Percentiles rank a stretch among this genome's conserved stretches.
phyloP scores from a whole-genome alignment of 2,329 filamentous ascomycete genomes.

The Escovopsis weberi region DNA sequence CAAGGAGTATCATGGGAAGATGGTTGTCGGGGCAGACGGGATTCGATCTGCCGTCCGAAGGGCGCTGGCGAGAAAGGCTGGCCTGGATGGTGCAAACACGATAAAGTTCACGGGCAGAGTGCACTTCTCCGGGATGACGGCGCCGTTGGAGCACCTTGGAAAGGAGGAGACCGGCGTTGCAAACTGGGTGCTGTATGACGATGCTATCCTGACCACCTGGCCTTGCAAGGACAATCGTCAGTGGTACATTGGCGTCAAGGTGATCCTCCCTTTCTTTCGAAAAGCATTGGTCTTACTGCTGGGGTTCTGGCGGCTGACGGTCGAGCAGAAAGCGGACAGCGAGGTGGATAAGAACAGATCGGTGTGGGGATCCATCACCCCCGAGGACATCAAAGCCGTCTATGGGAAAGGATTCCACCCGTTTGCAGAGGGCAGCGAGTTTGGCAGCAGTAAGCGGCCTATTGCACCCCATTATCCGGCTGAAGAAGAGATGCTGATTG shows the following conservation, averaged over 20 bases:
- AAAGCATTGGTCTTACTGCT: too few species aligned
- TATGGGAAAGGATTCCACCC: slow-evolving; percentile 9
- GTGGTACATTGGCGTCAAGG: slow-evolving; percentile 11
- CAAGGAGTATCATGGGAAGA: slow-evolving; percentile 2
- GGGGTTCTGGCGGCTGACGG: neutral
- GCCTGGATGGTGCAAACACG: slow-evolving; percentile 5
- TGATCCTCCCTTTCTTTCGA: slow-evolving; percentile 1
- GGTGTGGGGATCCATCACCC: slow-evolving; percentile 7
- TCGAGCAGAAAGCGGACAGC: slow-evolving; percentile 3
- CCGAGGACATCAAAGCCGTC: slow-evolving; percentile 7
- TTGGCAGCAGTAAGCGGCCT: slow-evolving; percentile 4
- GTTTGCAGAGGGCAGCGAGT: slow-evolving; percentile 7
- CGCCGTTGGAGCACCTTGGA: slow-evolving; percentile 5
- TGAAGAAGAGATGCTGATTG: neutral
- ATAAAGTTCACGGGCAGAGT: slow-evolving; percentile 9
- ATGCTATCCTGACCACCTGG: slow-evolving; percentile 9
- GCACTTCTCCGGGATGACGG: slow-evolving; percentile 9
- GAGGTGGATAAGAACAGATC: slow-evolving; percentile 6
- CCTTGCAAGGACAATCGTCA: slow-evolving; percentile 9
- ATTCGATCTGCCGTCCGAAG: slow-evolving; percentile 7
- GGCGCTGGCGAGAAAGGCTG: slow-evolving; percentile 3
- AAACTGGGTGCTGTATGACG: slow-evolving; percentile 11
- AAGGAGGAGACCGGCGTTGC: slow-evolving; percentile 7
- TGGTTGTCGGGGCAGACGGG: slow-evolving; percentile 9
- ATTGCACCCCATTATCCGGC: neutral